These are phyloP conservation scores for Monotropa hypopitys DNA, from an alignment of 179 eudicot species.

Conservation along the genomic window DNA sequence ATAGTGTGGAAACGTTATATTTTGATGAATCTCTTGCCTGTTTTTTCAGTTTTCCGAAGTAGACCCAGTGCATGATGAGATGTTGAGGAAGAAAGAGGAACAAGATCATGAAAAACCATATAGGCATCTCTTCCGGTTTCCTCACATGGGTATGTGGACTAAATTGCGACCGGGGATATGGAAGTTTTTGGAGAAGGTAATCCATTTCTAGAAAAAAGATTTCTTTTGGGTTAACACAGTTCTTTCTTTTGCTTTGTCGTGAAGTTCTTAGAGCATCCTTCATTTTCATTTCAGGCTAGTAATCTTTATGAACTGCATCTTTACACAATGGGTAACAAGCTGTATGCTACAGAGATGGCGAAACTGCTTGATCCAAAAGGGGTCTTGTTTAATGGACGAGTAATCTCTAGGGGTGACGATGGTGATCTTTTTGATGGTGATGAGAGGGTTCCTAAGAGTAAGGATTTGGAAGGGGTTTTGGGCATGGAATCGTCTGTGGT, in stretches of 20 bases:
- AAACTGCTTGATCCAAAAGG: constrained; percentile 97
- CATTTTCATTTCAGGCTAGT: constrained; percentile 57
- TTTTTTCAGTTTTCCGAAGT: constrained; percentile 69
- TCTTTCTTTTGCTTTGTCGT: neutral
- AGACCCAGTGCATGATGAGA: constrained; percentile 77
- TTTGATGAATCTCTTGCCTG: constrained; percentile 3
- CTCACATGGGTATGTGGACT: constrained; percentile 99
- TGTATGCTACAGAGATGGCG: constrained; percentile 99
- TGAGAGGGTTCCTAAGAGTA: constrained; percentile 74
- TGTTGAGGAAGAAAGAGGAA: constrained; percentile 90
- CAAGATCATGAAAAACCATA: constrained; percentile 79
- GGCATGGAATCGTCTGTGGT: constrained; percentile 97
- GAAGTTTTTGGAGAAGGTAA: constrained; percentile 96
- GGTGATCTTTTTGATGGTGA: constrained; percentile 75
- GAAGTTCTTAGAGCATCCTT: neutral
- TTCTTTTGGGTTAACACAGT: neutral
- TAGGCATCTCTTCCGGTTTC: constrained; percentile 85
- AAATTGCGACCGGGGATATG: constrained; percentile 95
- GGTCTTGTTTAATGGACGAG: constrained; percentile 82
- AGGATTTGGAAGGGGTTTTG: constrained; percentile 96
- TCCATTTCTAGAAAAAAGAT: neutral
- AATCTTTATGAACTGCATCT: constrained; percentile 85
- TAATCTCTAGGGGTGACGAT: constrained; percentile 91
- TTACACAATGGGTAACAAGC: constrained; percentile 94
- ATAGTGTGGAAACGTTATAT: neutral